phyloP scores from a whole-genome alignment of 805 yeast species.

The Ogataea nitratoaversa region DNA sequence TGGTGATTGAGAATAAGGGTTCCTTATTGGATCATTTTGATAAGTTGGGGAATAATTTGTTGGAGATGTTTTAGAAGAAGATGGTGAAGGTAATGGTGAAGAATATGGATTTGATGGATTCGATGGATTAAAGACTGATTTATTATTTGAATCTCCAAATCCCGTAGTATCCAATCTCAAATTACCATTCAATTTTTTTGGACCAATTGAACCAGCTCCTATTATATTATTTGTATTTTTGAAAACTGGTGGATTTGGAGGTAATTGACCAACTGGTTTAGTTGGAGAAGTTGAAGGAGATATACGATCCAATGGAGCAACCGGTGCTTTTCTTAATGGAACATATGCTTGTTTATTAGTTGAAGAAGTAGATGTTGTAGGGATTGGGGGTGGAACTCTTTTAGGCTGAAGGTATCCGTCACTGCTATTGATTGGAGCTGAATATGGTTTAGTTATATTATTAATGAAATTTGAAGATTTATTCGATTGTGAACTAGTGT shows the following conservation, averaged over 20 bases:
- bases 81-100: conserved; percentile 2
- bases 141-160: not conserved
- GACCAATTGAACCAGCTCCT: conserved; percentile 3
- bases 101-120: conserved; percentile 6
- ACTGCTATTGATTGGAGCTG: conserved; percentile 10
- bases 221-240: conserved; percentile 3
- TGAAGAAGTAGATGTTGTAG: conserved; percentile 4
- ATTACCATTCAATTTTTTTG: conserved; percentile 15
- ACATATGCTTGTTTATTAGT: conserved; percentile 17
- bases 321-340: conserved; percentile 40
- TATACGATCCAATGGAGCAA: conserved; percentile 29
- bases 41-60: too few relatives aligned
- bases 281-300: conserved; percentile 8
- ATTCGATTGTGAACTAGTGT: not conserved
- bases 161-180: conserved; percentile 14
- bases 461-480: conserved; percentile 16
- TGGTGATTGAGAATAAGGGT: conserved; percentile 6
- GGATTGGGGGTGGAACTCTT: conserved; percentile 34
- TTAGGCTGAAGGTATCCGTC: conserved; percentile 30
- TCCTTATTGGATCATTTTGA: conserved; percentile 2
- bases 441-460: conserved; percentile 32
- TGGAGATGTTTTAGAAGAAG: too few relatives aligned
- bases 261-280: conserved; percentile 23
- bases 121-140: too few relatives aligned
- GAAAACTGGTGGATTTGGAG: conserved; percentile 22